Conservation (phyloP, 306 rosid species). For the Malus orientalis region DNA sequence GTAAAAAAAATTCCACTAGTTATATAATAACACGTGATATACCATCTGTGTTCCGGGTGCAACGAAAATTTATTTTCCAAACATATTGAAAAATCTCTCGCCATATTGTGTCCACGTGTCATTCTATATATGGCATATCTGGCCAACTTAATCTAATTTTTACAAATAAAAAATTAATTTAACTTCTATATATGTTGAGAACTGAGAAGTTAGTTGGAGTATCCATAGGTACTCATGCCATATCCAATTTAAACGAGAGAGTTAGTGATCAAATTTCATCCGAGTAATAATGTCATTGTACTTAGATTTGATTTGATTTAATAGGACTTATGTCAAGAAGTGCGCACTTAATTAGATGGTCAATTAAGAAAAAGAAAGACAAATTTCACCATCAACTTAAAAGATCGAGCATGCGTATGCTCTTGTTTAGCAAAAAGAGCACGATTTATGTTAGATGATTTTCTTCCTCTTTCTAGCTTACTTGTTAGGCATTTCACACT, state of each 20-base stretch:
- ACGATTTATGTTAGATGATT: background rate
- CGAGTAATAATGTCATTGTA: conserved; percentile 29
- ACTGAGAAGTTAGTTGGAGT: conserved; percentile 10
- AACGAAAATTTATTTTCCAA: no score
- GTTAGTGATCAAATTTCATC: conserved; percentile 15
- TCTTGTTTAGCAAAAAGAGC: background rate
- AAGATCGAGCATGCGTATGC: conserved; percentile 4
- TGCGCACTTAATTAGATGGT: conserved; percentile 43
- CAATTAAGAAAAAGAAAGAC: conserved; percentile 19
- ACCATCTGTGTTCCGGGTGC: accelerated
- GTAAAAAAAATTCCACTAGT: no score
- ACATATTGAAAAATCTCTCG: background rate
- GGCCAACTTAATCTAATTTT: background rate
- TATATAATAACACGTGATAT: no score
- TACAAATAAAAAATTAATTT: background rate
- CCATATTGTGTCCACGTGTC: conserved; percentile 27
- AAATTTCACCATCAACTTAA: background rate
- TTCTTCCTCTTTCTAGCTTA: background rate
- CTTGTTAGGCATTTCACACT: background rate
- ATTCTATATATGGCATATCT: conserved; percentile 25
- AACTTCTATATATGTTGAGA: conserved; percentile 8
- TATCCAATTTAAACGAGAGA: conserved; percentile 27
- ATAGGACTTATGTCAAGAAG: conserved; percentile 23
- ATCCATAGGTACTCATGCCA: conserved; percentile 39
- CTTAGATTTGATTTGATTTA: conserved; percentile 15